Base-by-base conservation (phyloP, 352 stramenopile species). In the Pythium graminicola region DNA sequence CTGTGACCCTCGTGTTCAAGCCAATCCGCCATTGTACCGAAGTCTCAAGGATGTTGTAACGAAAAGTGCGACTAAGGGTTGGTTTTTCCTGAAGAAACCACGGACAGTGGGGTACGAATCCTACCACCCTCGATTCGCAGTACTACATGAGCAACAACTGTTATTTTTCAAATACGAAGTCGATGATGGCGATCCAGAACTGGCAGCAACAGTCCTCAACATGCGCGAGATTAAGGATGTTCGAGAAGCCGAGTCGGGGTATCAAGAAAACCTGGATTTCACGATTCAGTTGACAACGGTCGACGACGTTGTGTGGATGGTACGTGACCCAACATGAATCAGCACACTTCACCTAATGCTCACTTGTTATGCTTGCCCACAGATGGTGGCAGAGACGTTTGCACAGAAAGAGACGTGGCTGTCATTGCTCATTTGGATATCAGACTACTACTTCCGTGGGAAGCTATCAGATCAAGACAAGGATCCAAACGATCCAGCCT, bases 141-240 rank as follows among this genome's bases (percentile, higher is more conserved):
- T 95, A 43, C 65, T 95, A 4, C 74, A 81, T 27, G 80, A 92
- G 39, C 69, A 90, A 22, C 63, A 83, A 32, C 59, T 95, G 1
- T 60, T 91, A 47, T 65, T 93, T 6, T 93, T 92, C 66, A 95
- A 95, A 60, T 93, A 95, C 50, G 80, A 95, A 53, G 77, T 90
- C 27, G 65, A 86, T 3, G 73, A 85, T 24, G 76, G 81, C 40
- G 77, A 86, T 26, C 33, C 50, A 11, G 53, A 86, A 62, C 29
- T 60, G 73, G 54, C 78, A 56, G 72, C 79, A 5, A 86, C 70
- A 11, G 69, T 76, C 47, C 53, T 94, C 16, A 78, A 92, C 57
- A 60, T 94, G 28, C 73, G 81, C 1, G 71, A 69, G 20, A 80
- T 92, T 39, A 89, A 89, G 43, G 81, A 92, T 41, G 81, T 92